Conservation (phyloP, 345 rosid genomes). For the Aquilaria sinensis region DNA sequence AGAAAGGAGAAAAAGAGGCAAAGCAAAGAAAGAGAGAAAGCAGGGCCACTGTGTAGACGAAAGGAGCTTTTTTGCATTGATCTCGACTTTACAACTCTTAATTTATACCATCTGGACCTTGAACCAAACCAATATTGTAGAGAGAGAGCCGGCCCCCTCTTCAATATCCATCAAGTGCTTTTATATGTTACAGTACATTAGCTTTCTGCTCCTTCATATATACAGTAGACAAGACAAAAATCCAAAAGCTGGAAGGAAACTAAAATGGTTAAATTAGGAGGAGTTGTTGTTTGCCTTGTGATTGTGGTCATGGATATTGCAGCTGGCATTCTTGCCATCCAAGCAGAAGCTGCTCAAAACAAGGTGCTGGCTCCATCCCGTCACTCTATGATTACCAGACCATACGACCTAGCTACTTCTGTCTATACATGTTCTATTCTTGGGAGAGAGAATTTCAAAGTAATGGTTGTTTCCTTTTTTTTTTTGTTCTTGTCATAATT, state of each 20-base stretch:
- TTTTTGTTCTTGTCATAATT: neutral
- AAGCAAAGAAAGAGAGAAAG: constrained; percentile 11
- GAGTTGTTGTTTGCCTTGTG: constrained; percentile 65
- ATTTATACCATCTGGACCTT: constrained; percentile 3
- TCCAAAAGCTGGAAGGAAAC: neutral
- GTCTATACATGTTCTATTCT: neutral
- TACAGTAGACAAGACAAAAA: neutral
- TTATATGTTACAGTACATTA: too few species aligned
- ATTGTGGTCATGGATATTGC: constrained; percentile 71
- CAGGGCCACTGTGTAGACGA: constrained; percentile 28
- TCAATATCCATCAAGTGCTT: constrained; percentile 5
- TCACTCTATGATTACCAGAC: neutral
- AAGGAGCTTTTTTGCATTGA: constrained; percentile 30
- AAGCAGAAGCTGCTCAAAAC: constrained; percentile 86
- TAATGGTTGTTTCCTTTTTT: neutral
- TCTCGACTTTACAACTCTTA: neutral
- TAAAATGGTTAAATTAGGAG: constrained; percentile 53
- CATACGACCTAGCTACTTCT: neutral
- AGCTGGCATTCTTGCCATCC: constrained; percentile 85
- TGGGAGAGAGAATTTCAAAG: too few species aligned
- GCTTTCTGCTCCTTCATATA: too few species aligned
- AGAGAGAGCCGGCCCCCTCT: neutral
- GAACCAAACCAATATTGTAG: too few species aligned
- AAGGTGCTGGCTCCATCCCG: constrained; percentile 29
- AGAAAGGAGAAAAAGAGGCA: constrained; percentile 3